Evolutionary conservation across 106 monocot genomes (phyloP), one percentile per base, ranked within the genome.

Genomic region (Gastrodia elata): DNA sequence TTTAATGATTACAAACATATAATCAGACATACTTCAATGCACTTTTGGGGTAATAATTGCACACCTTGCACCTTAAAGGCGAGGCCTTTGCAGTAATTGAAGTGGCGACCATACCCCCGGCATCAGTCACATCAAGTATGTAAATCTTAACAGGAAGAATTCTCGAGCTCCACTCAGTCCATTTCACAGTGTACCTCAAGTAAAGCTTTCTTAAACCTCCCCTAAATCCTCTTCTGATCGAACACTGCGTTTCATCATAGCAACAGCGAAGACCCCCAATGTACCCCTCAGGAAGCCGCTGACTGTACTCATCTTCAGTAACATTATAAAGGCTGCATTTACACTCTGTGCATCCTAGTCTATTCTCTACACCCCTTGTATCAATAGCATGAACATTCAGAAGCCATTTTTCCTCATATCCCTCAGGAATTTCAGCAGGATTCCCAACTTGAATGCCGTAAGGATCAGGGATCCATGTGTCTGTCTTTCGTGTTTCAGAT

Each of bases 351-450:
- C 88, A 91, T 6, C 88, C 94, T 18, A 76, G 4, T 7, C 83
- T 70, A 55, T 94, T 88, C 39, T 79, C 80, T 35, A 82, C 91
- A 3, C 84, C 91, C 38, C 94, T 46, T 1, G 91, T 94, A 68
- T 94, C 94, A 0, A 94, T 94, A 13, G 88, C 91, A 70, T 94
- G 94, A 4, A 94, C 81, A 44, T 94, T 91, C n/a, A 94, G 5
- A 39, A 88, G 3, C 94, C 94, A 94, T 39, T 64, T 81, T 71
- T 88, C 86, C 79, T 89, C 84, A 39, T 81, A 94, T 0, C 94
- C 88, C 27, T 81, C 28, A 11, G 88, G 94, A 33, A 81, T 38
- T 10, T 77, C 57, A 22, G 36, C 73, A 14, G 80, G 86, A 34
- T 91, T 76, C 2, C 94, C 94, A 18, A 87, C 80, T 75, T 80